Evolutionary conservation across 257 asterid genomes (phyloP).

Genomic region (Capsicum baccatum): DNA sequence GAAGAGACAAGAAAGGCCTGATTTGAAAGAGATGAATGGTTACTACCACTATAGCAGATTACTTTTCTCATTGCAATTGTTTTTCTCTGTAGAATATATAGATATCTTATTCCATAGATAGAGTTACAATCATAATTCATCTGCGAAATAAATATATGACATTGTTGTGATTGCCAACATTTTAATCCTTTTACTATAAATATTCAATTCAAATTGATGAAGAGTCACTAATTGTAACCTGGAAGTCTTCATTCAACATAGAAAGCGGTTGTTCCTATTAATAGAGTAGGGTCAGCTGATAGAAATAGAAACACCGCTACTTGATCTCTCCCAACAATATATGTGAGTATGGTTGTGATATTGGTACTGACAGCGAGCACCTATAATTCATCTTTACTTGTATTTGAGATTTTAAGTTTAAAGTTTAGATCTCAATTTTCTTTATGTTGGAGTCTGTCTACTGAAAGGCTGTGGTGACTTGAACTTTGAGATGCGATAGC

Average conservation of each 20-base stretch:
- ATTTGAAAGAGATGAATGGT: not conserved
- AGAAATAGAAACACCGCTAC: not conserved
- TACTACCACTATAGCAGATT: not conserved
- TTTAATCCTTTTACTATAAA: not conserved
- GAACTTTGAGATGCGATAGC: not conserved
- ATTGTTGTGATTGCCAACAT: not conserved
- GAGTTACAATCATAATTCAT: not conserved
- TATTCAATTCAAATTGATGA: conserved; percentile 9
- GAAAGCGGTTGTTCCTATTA: not conserved
- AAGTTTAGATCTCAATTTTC: not conserved
- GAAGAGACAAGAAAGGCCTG: not conserved
- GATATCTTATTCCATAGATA: not conserved
- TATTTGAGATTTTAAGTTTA: not conserved
- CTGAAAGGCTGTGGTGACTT: not conserved
- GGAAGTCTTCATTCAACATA: not conserved
- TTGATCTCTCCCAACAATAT: not conserved
- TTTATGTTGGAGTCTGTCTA: not conserved
- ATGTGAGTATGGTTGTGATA: not conserved
- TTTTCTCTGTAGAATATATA: not conserved
- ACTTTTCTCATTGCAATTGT: not conserved
- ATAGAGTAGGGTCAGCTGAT: conserved; percentile 11
- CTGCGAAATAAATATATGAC: not conserved
- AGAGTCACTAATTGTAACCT: not conserved
- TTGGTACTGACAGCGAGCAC: not conserved
- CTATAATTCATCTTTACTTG: not conserved